Evolutionary conservation across 257 asterid species (phyloP).

Genomic region (Primulina tabacum): DNA sequence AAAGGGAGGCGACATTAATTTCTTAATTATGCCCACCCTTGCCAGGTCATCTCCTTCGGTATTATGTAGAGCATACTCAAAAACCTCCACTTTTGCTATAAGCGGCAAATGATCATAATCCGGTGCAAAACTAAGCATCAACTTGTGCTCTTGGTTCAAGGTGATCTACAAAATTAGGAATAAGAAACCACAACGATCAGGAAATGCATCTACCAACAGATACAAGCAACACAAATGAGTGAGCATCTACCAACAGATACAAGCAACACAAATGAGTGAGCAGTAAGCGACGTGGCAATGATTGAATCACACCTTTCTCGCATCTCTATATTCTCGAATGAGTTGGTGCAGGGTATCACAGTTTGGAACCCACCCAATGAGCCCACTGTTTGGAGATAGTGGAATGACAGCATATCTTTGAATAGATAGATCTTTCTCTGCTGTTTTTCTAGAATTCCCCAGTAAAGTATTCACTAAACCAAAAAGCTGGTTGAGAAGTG

Average conservation of each 20-base stretch:
- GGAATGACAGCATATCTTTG: slow-evolving; percentile 95
- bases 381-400: slow-evolving; percentile 94
- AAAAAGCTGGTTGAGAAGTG: slow-evolving; percentile 61
- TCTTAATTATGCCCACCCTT: slow-evolving; percentile 53
- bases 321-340: slow-evolving; percentile 96
- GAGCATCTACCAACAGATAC: slow-evolving; percentile 2
- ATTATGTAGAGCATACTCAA: slow-evolving; percentile 87
- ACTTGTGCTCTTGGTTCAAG: slow-evolving; percentile 93
- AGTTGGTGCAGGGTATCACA: slow-evolving; percentile 96
- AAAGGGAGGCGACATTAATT: slow-evolving; percentile 16
- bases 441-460: slow-evolving; percentile 86
- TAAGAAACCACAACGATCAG: slow-evolving; percentile 25
- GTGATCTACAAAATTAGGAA: slow-evolving; percentile 58
- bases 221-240: slow-evolving; percentile 9
- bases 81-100: slow-evolving; percentile 93
- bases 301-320: slow-evolving; percentile 64
- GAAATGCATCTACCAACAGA: slow-evolving; percentile 20
- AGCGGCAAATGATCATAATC: slow-evolving; percentile 96
- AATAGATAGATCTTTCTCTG: slow-evolving; percentile 91
- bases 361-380: slow-evolving; percentile 97
- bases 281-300: neutral
- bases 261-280: slow-evolving; percentile 6
- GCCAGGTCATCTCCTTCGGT: slow-evolving; percentile 97
- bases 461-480: slow-evolving; percentile 93
- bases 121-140: slow-evolving; percentile 95